Evolutionary conservation across 768 basidiomycete species (phyloP).

Genomic region (Lentinus tigrinus): DNA sequence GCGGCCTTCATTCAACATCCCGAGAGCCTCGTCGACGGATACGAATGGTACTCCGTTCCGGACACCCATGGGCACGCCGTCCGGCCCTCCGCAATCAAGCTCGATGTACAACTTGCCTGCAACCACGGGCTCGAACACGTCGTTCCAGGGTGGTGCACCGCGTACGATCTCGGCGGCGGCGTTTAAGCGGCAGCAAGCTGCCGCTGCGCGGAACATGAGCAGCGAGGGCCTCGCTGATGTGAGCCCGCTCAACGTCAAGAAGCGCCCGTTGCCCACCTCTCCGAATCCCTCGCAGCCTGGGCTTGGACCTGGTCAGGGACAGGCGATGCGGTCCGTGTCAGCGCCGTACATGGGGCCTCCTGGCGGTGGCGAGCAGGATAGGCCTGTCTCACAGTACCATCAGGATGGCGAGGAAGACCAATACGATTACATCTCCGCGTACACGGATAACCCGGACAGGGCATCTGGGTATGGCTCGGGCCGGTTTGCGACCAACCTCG

Average conservation of each 20-base stretch:
- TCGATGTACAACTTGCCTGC: constrained; percentile 23
- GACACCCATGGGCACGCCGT: constrained; percentile 49
- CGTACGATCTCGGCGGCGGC: constrained; percentile 77
- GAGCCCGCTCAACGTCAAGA: constrained; percentile 48
- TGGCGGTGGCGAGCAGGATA: not conserved
- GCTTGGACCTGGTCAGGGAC: not conserved
- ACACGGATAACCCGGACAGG: constrained; percentile 28
- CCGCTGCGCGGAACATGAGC: constrained; percentile 14
- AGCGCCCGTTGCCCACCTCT: constrained; percentile 45
- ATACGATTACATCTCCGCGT: constrained; percentile 61
- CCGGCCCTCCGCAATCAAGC: constrained; percentile 20
- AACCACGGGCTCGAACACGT: constrained; percentile 22
- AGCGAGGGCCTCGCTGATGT: constrained; percentile 38
- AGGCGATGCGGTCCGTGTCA: constrained; percentile 1
- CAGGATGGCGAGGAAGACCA: constrained; percentile 42
- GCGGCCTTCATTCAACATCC: constrained; percentile 19
- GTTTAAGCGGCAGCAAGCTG: constrained; percentile 54
- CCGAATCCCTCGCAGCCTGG: constrained; percentile 33
- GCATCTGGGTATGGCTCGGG: constrained; percentile 41
- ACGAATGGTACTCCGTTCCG: constrained; percentile 34
- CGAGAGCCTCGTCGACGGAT: constrained; percentile 19
- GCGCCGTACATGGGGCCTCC: not conserved
- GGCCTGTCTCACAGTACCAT: constrained; percentile 11
- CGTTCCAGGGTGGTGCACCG: constrained; percentile 27
- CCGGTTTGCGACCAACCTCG: constrained; percentile 48